phyloP scores from a whole-genome alignment of 2,329 filamentous ascomycete species.

The Exophiala alcalophila region DNA sequence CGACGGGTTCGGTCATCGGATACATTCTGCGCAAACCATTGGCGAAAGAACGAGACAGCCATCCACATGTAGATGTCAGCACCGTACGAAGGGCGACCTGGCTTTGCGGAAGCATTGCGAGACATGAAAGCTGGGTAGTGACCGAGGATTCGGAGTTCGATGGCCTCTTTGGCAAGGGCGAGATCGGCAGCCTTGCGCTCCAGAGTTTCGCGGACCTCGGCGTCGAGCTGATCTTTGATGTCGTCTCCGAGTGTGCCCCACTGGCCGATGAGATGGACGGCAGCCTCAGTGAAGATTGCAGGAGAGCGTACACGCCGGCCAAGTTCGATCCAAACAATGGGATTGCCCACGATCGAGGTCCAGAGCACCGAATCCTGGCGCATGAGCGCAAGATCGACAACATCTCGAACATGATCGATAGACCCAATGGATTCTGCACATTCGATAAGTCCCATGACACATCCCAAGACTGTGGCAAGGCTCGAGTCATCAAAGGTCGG shows the following conservation, averaged over 20 bases:
- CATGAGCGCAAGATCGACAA: slow-evolving; percentile 49
- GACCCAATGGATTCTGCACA: slow-evolving; percentile 49
- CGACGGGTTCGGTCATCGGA: slow-evolving; percentile 39
- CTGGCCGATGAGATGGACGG: slow-evolving; percentile 35
- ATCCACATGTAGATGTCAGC: slow-evolving; percentile 54
- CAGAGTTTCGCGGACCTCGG: slow-evolving; percentile 29
- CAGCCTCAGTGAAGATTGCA: slow-evolving; percentile 38
- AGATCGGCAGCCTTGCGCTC: slow-evolving; percentile 31
- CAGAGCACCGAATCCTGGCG: slow-evolving; percentile 48
- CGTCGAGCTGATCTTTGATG: slow-evolving; percentile 26
- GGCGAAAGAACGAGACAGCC: slow-evolving; percentile 46
- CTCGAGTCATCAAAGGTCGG: slow-evolving; percentile 41
- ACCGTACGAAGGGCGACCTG: slow-evolving; percentile 44
- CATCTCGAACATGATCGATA: slow-evolving; percentile 41
- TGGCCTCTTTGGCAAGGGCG: slow-evolving; percentile 29
- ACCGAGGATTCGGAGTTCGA: slow-evolving; percentile 34
- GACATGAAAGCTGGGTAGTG: slow-evolving; percentile 40
- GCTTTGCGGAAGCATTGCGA: slow-evolving; percentile 33
- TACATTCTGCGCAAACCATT: slow-evolving; percentile 46
- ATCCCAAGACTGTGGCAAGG: slow-evolving; percentile 41
- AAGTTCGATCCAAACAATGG: slow-evolving; percentile 47
- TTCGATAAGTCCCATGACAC: slow-evolving; percentile 42
- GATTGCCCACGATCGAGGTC: slow-evolving; percentile 43
- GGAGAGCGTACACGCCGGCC: slow-evolving; percentile 46
- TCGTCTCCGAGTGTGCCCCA: slow-evolving; percentile 30